A percentile compares a stretch with the other conserved stretches of the same genome.
Evolutionary conservation across 2,329 filamentous ascomycete genomes (phyloP).

Genomic region (Lecanicillium sp.): DNA sequence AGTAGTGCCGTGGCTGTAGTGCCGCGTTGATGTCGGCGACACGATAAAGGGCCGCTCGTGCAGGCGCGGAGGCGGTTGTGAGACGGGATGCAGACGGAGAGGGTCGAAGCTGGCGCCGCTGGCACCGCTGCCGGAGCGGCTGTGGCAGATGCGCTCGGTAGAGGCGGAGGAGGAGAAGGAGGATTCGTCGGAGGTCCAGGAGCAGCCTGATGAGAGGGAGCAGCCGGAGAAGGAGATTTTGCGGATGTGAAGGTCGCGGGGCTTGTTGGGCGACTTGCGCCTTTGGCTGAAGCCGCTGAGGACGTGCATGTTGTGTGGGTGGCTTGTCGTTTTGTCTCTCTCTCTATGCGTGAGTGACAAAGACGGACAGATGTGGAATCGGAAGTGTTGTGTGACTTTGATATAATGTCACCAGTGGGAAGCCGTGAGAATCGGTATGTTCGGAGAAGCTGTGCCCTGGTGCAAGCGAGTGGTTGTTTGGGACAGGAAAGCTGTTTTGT

Average conservation of each 20-base stretch:
- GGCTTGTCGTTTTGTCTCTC: constrained; percentile 1
- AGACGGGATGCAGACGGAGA: constrained; percentile 25
- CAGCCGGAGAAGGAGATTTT: constrained; percentile 33
- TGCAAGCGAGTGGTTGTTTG: no score
- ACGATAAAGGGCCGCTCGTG: constrained; percentile 26
- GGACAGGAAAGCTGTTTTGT: no score
- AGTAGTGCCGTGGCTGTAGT: constrained; percentile 15
- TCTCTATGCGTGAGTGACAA: constrained; percentile 1
- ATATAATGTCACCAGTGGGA: no score
- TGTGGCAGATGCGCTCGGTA: constrained; percentile 15
- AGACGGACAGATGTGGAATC: not conserved
- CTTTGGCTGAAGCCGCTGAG: constrained; percentile 27
- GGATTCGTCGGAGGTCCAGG: constrained; percentile 22
- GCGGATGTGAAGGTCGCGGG: constrained; percentile 30
- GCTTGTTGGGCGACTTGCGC: constrained; percentile 23
- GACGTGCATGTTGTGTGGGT: constrained; percentile 25
- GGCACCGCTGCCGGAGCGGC: constrained; percentile 16
- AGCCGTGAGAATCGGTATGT: no score
- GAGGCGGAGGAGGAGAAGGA: constrained; percentile 22
- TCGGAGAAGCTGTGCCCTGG: no score
- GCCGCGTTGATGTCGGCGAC: constrained; percentile 10
- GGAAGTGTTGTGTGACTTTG: no score
- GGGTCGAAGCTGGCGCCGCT: constrained; percentile 22
- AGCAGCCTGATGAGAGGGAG: constrained; percentile 29
- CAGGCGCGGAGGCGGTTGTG: constrained; percentile 27